Conservation (phyloP, 768 basidiomycete species). For the Podaxis pistillaris region DNA sequence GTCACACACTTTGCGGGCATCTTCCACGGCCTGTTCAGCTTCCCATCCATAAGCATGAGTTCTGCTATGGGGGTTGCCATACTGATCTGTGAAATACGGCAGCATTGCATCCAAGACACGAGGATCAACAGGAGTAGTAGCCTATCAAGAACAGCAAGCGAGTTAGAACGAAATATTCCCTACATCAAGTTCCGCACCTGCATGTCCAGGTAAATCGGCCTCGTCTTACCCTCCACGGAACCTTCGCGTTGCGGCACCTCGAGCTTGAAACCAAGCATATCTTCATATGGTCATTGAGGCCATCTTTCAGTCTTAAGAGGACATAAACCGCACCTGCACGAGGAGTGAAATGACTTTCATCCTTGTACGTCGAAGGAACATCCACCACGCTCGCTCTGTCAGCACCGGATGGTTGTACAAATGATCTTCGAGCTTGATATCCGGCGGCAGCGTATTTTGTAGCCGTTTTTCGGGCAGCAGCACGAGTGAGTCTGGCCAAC, state of each 20-base stretch:
- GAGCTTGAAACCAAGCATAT: conserved; percentile 89
- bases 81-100: conserved; percentile 92
- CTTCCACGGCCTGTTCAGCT: conserved; percentile 91
- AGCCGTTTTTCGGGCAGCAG: conserved; percentile 32
- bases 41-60: conserved; percentile 99
- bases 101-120: conserved; percentile 97
- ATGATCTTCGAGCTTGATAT: conserved; percentile 45
- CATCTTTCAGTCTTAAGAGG: neutral
- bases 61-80: conserved; percentile 96
- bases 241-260: conserved; percentile 61
- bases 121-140: conserved; percentile 97
- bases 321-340: conserved; percentile 50
- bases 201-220: conserved; percentile 98
- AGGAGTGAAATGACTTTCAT: conserved; percentile 68
- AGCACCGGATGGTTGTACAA: conserved; percentile 80
- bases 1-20: conserved; percentile 71
- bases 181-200: conserved; percentile 53
- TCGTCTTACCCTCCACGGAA: conserved; percentile 54
- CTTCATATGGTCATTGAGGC: conserved; percentile 34
- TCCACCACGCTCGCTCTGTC: conserved; percentile 84
- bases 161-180: conserved; percentile 9
- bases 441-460: conserved; percentile 27
- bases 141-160: conserved; percentile 44
- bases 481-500: conserved; percentile 55
- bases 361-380: conserved; percentile 70